phyloP scores from a whole-genome alignment of 768 basidiomycete genomes.

The Tylopilus plumbeoviolaceoides region DNA sequence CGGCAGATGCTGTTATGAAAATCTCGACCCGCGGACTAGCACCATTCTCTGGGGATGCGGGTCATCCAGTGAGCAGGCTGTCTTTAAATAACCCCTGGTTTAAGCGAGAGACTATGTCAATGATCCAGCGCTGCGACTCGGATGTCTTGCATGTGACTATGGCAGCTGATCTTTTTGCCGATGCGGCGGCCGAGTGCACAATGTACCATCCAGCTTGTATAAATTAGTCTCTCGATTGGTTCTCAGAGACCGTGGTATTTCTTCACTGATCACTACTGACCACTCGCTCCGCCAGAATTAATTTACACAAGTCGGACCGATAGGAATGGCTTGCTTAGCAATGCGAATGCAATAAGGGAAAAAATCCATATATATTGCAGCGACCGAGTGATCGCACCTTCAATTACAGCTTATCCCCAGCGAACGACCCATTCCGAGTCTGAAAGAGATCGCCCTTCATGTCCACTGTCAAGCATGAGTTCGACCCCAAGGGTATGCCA shows the following conservation, averaged over 20 bases:
- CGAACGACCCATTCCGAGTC: background rate
- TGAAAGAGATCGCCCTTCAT: slow-evolving; percentile 8
- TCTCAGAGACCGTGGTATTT: background rate
- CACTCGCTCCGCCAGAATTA: background rate
- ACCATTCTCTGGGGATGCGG: background rate
- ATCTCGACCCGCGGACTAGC: background rate
- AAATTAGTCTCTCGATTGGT: background rate
- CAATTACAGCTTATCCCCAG: background rate
- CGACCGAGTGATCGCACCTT: background rate
- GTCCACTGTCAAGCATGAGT: slow-evolving; percentile 29
- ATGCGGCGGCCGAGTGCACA: background rate
- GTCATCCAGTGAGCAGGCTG: background rate
- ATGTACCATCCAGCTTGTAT: background rate
- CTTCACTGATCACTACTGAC: background rate
- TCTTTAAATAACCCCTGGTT: background rate
- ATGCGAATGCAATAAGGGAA: background rate
- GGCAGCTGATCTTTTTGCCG: background rate
- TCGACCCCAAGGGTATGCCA: slow-evolving; percentile 37
- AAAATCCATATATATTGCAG: background rate
- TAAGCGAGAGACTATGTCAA: background rate
- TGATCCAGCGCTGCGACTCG: background rate
- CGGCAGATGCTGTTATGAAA: background rate
- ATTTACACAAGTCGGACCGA: background rate
- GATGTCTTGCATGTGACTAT: background rate
- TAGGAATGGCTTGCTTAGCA: background rate